These are phyloP conservation scores for Picea abies DNA, from an alignment of 83 land plant genomes.

Conservation along the genomic window DNA sequence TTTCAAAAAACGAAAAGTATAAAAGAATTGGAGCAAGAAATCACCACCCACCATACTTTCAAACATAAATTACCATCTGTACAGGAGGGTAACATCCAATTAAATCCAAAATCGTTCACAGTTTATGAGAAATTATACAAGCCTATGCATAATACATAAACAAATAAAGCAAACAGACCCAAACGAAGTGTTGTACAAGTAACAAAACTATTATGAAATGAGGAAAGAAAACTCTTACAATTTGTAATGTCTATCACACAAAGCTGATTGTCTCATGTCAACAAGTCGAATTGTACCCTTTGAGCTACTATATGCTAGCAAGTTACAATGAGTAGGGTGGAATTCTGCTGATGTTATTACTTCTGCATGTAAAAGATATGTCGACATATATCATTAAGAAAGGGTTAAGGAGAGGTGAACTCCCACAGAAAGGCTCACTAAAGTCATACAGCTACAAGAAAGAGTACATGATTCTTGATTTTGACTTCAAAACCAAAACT, in stretches of 20 bases:
- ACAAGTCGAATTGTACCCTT: slow-evolving; percentile 87
- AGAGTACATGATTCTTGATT: no score
- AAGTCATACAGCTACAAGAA: no score
- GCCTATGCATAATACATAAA: background rate
- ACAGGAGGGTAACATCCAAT: background rate
- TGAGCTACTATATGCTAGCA: slow-evolving; percentile 91
- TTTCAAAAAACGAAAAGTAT: background rate
- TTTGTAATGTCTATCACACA: slow-evolving; percentile 51
- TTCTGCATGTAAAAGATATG: slow-evolving; percentile 38
- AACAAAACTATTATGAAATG: background rate
- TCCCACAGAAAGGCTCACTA: no score
- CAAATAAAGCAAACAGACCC: background rate
- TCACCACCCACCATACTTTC: background rate
- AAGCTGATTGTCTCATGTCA: slow-evolving; percentile 68
- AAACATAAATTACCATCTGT: background rate
- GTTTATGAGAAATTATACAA: background rate
- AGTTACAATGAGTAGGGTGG: slow-evolving; percentile 83
- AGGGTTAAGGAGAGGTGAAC: no score
- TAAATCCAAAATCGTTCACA: background rate
- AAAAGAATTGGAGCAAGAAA: background rate
- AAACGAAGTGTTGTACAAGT: background rate
- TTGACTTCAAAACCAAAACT: no score
- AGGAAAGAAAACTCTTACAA: slow-evolving; percentile 30
- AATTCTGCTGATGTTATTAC: slow-evolving; percentile 97
- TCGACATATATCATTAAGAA: no score